These are phyloP conservation scores for Aurantiochytrium sp. DNA, from an alignment of 108 stramenopile genomes.

Conservation along the genomic window DNA sequence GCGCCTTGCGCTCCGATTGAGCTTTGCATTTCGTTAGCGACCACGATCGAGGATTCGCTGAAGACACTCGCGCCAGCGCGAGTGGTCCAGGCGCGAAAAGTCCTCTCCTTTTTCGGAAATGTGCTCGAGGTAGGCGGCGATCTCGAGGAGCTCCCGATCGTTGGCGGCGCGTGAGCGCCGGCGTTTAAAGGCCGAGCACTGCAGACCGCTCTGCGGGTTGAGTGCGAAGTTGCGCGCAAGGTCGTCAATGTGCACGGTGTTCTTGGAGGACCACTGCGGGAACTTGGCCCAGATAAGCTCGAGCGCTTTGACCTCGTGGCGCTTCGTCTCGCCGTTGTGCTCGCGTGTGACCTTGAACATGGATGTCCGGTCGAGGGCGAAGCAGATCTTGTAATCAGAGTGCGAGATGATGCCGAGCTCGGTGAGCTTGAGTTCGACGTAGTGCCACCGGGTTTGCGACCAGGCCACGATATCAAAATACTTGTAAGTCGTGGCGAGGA, in stretches of 20 bases:
- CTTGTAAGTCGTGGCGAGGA: slow-evolving; percentile 69
- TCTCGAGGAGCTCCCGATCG: slow-evolving; percentile 15
- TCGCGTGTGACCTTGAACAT: slow-evolving; percentile 81
- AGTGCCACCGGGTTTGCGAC: slow-evolving; percentile 91
- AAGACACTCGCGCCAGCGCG: neutral
- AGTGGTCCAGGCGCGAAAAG: neutral
- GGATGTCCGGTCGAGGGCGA: slow-evolving; percentile 87
- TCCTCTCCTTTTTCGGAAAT: neutral
- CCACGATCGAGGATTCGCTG: neutral
- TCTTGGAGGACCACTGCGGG: slow-evolving; percentile 70
- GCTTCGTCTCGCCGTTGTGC: slow-evolving; percentile 35
- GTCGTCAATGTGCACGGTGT: slow-evolving; percentile 90
- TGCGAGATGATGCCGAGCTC: slow-evolving; percentile 82
- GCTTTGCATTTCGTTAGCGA: neutral
- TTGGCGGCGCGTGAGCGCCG: slow-evolving; percentile 36
- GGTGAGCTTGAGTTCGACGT: slow-evolving; percentile 88
- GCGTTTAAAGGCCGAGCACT: slow-evolving; percentile 69
- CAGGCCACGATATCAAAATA: slow-evolving; percentile 88
- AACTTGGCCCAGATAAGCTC: slow-evolving; percentile 95
- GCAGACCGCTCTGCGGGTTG: slow-evolving; percentile 71
- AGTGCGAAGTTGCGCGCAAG: slow-evolving; percentile 85
- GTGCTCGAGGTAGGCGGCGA: slow-evolving; percentile 7
- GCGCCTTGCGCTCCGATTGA: too few species aligned
- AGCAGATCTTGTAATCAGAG: slow-evolving; percentile 77
- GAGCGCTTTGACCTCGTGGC: slow-evolving; percentile 85